Conservation (phyloP, 108 stramenopile genomes). For the Mediolabrus comicus region DNA sequence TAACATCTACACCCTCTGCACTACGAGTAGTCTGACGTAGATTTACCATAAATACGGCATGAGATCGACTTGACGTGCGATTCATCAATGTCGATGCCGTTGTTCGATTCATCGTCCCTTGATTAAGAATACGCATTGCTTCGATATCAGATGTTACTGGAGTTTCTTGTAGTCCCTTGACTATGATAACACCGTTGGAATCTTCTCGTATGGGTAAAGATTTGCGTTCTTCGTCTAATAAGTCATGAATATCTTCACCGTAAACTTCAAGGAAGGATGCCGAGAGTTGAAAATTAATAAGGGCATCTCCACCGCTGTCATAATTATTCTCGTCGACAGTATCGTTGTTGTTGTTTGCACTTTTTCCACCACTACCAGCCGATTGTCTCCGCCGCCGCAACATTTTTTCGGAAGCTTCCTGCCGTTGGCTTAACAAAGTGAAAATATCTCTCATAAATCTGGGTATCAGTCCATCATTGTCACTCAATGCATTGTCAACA, state of each 20-base stretch:
- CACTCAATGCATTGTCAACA: constrained; percentile 14
- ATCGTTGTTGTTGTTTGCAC: background rate
- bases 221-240: constrained; percentile 67
- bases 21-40: constrained; percentile 73
- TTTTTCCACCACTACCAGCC: background rate
- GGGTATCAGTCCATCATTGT: constrained; percentile 82
- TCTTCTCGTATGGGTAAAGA: constrained; percentile 33
- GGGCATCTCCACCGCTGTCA: constrained; percentile 45
- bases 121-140: constrained; percentile 29
- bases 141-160: background rate
- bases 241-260: constrained; percentile 91
- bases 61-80: constrained; percentile 63
- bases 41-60: constrained; percentile 70
- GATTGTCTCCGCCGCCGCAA: constrained; percentile 56
- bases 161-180: constrained; percentile 50
- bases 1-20: constrained; percentile 57
- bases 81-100: constrained; percentile 73
- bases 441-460: constrained; percentile 92
- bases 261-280: constrained; percentile 92
- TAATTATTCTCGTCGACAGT: constrained; percentile 8
- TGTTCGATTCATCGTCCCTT: constrained; percentile 51
- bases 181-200: constrained; percentile 72
- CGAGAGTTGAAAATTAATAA: constrained; percentile 40
- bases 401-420: constrained; percentile 67
- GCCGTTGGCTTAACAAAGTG: constrained; percentile 29